Conservation (phyloP, 2,329 filamentous ascomycete species). For the Pseudonectria buxi region DNA sequence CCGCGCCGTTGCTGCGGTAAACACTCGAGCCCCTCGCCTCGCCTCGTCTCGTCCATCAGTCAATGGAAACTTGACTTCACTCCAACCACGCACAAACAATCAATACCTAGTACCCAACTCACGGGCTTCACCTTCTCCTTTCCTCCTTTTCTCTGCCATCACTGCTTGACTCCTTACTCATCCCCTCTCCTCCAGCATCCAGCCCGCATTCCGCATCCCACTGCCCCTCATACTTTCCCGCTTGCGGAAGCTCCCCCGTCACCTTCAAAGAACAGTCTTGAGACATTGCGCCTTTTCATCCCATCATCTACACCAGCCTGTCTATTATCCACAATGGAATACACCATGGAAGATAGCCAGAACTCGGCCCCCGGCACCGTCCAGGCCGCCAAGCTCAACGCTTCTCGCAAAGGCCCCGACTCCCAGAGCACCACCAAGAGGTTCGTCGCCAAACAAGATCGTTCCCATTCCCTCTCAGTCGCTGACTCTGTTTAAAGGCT, state of each 20-base stretch:
- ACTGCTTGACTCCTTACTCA: background rate
- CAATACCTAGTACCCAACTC: too few species aligned
- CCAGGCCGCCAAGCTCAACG: constrained; percentile 55
- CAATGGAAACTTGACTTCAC: background rate
- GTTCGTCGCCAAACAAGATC: constrained; percentile 35
- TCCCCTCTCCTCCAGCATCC: constrained; percentile 1
- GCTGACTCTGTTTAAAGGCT: constrained; percentile 48
- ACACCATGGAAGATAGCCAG: constrained; percentile 51
- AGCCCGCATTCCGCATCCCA: background rate
- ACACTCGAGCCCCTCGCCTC: constrained; percentile 13
- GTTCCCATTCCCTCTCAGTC: constrained; percentile 3
- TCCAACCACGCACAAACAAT: too few species aligned
- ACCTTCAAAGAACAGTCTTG: background rate
- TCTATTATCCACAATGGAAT: constrained; percentile 30
- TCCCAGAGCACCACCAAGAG: constrained; percentile 72
- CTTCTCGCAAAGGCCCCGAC: constrained; percentile 52
- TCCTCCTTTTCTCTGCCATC: background rate
- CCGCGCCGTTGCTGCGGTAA: constrained; percentile 28
- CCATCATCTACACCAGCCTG: constrained; percentile 2
- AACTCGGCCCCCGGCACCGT: constrained; percentile 59
- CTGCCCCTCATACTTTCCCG: background rate
- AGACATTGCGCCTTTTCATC: constrained; percentile 1
- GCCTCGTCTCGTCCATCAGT: constrained; percentile 9
- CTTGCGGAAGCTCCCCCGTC: background rate
- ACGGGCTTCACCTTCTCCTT: background rate